Percentiles rank a stretch among this genome's conserved stretches.
These are phyloP conservation scores for Penicillium bialowiezense DNA, from an alignment of 495 filamentous ascomycete genomes.

Conservation along the genomic window DNA sequence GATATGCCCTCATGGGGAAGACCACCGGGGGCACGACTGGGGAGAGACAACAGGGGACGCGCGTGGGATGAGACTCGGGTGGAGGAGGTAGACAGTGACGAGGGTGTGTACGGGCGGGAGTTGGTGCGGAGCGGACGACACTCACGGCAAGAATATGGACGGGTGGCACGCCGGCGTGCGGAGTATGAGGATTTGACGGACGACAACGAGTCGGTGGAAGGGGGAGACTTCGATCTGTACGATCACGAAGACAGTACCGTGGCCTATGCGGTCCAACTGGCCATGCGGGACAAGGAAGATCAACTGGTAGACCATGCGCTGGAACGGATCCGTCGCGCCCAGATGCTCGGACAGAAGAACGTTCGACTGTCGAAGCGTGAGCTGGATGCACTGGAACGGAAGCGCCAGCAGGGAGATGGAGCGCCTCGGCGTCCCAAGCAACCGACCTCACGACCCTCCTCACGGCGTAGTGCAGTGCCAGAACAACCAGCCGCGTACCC, in stretches of 20 bases:
- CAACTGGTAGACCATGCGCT: constrained; percentile 69
- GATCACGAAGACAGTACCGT: constrained; percentile 50
- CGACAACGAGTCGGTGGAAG: constrained; percentile 47
- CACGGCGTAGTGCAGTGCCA: constrained; percentile 23
- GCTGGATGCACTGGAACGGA: constrained; percentile 71
- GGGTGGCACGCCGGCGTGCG: constrained; percentile 42
- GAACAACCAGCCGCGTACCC: constrained; percentile 28
- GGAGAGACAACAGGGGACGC: constrained; percentile 58
- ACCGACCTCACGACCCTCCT: constrained; percentile 12
- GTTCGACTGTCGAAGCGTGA: constrained; percentile 74
- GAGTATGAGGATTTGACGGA: constrained; percentile 49
- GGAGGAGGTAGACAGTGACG: constrained; percentile 70
- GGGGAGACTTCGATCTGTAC: constrained; percentile 53
- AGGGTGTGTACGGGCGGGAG: constrained; percentile 57
- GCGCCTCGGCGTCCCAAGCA: constrained; percentile 17
- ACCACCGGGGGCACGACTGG: constrained; percentile 81
- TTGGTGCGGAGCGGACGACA: constrained; percentile 37
- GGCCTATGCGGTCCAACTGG: constrained; percentile 50
- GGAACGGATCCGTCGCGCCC: constrained; percentile 71
- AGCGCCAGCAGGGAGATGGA: constrained; percentile 52
- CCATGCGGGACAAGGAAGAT: constrained; percentile 66
- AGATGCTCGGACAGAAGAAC: constrained; percentile 67
- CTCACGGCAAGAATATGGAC: constrained; percentile 28
- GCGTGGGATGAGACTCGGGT: constrained; percentile 54
- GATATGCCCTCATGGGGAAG: constrained; percentile 95